Evolutionary conservation across 2,329 filamentous ascomycete species (phyloP), one percentile per base, ranked within the genome.

Genomic region (Pseudogymnoascus sp.): DNA sequence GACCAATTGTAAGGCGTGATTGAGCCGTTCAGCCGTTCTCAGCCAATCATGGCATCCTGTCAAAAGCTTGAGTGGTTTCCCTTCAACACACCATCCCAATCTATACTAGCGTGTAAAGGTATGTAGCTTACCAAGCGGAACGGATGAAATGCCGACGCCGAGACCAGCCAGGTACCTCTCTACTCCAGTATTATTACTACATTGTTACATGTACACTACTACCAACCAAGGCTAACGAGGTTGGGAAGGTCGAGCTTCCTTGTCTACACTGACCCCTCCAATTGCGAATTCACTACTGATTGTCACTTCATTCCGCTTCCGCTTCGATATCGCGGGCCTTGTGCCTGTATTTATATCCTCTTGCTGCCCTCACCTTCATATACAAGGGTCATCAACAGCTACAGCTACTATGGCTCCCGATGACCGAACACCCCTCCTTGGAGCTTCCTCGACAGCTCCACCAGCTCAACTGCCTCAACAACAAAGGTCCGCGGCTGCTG

Each of bases 381-480:
- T 10, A 3, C 4, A 6, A 50, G 8, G 50, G 26, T 56, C 50
- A 33, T 56, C 50, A 19, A 56, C 12, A 33, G 28, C 50, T 33
- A 56, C 12, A 33, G 28, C 50, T 33, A 70, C 69, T 66, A 72
- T 71, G 71, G 63, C 66, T 59, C 62, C 28, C 46, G 66, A 69
- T 59, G 72, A 91, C 77, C 79, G 78, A 63, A 89, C 87, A 60
- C 88, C 89, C 64, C 80, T 91, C 69, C 82, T 91, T 66, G 80
- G 85, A 69, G 86, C 83, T 61, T 83, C 90, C 64, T 81, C 72
- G 16, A 78, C 87, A 68, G 79, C 79, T 64, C 74, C 82, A 66
- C 77, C 78, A 65, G 78, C 78, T 69, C 24, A 53, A 31, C 46
- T 33, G 14, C 50, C 78, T 69, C 24, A 53, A 31, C 46, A 56